Percentiles rank a stretch among this genome's conserved stretches.
phyloP scores from a whole-genome alignment of 73 alveolate genomes.

The Paramecium primaurelia region DNA sequence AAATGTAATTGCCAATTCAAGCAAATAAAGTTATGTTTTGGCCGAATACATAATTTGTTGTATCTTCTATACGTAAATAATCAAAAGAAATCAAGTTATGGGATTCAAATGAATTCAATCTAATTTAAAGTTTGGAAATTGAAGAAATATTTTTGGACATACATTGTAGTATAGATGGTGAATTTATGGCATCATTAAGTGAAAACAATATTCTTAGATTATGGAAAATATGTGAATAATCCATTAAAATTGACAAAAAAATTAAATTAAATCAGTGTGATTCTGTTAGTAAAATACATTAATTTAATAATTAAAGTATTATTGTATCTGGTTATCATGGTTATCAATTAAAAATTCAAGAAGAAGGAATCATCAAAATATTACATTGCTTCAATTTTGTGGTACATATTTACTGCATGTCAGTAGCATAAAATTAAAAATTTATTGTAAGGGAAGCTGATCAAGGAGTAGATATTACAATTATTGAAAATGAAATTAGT shows the following conservation, averaged over 20 bases:
- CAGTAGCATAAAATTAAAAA: neutral
- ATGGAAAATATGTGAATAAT: neutral
- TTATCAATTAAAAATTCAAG: neutral
- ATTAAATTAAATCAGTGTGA: neutral
- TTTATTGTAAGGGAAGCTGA: neutral
- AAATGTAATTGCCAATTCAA: neutral
- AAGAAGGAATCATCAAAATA: neutral
- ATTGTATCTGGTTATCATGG: neutral
- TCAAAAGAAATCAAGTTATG: neutral
- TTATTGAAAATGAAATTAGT: neutral
- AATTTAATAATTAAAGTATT: neutral
- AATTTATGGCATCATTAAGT: neutral
- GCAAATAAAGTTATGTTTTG: neutral
- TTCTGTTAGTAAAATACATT: neutral
- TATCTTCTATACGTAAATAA: neutral
- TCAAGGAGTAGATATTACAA: neutral
- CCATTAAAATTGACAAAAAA: neutral
- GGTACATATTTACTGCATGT: neutral
- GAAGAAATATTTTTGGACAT: neutral
- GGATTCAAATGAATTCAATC: neutral
- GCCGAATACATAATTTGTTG: neutral
- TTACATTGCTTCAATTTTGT: neutral
- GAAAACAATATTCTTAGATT: neutral
- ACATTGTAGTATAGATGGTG: neutral
- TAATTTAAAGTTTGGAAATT: neutral